These are phyloP conservation scores for Candida sp. DNA, from an alignment of 1,139 yeast species.

Conservation along the genomic window DNA sequence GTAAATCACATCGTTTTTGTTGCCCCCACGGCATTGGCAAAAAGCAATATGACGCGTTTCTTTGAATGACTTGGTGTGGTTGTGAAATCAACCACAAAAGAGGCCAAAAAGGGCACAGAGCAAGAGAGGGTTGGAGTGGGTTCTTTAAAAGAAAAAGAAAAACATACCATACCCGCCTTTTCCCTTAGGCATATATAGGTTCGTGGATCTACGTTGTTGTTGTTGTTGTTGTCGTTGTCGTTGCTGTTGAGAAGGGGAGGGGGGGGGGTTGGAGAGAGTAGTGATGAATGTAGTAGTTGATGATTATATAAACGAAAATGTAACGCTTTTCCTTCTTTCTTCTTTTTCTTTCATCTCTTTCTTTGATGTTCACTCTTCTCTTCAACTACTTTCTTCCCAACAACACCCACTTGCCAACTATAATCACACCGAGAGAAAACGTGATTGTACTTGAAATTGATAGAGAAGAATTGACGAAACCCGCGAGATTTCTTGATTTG, in stretches of 20 bases:
- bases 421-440: too few species aligned
- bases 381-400: too few species aligned
- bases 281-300: not conserved
- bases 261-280: too few species aligned
- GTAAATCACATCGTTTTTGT: not conserved
- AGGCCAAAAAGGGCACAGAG: not conserved
- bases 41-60: not conserved
- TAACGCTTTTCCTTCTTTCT: not conserved
- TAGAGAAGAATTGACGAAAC: not conserved
- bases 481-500: not conserved
- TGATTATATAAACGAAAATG: not conserved
- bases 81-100: constrained; percentile 1
- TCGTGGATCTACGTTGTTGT: not conserved
- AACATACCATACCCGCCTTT: not conserved
- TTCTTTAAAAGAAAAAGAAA: not conserved
- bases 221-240: too few species aligned
- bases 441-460: too few species aligned
- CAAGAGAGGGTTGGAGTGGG: not conserved
- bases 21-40: not conserved
- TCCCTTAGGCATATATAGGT: not conserved
- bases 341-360: not conserved
- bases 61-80: not conserved
- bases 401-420: too few species aligned
- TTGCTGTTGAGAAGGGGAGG: too few species aligned
- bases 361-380: not conserved